Base-by-base conservation (phyloP, 805 yeast genomes). In the Wickerhamiella qilinensis region DNA sequence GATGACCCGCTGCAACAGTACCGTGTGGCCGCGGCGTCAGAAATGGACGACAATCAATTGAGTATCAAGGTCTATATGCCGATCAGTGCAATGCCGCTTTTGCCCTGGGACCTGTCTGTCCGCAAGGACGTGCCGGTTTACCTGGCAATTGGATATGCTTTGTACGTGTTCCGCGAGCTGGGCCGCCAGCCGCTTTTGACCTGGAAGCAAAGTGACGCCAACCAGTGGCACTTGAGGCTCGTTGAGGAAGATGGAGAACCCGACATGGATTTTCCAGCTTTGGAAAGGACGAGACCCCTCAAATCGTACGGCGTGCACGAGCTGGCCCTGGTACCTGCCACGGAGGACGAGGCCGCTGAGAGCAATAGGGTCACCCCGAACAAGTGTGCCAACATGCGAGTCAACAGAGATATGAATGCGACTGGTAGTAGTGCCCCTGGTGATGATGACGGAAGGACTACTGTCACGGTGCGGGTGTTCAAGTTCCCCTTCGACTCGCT, bases 231-330 rank as follows among this genome's bases (percentile, higher is more conserved):
- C 38, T 52, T 88, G 25, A 80, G 80, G 41, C 64, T 88, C 18
- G 85, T 80, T 1, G 98, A 91, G 54, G 97, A 88, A 37, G 96
- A 86, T 53, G 95, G 93, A 37, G 77, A 81, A 29, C 85, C 83
- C 38, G 98, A 93, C 47, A 77, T 71, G 27, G 82, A 84, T 38
- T 86, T 91, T 62, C 97, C 97, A 1, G 73, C 86, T 1, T 61
- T 91, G 39, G 88, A 79, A 33, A 63, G 96, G 45, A 66, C 71
- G 0, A 64, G 86, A 38, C 49, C 62, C 3, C 62, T 91, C 20
- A 63, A 74, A 2, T 73, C 88, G 0, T 82, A 84, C 54, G 81
- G 84, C 19, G 77, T 75, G 39, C 82, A 76, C 46, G 95, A 84
- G 46, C 70, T 91, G 40, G 94, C 93, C 0, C 53, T 91, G 11